Conservation (phyloP, 1,284 basidiomycete genomes). For the Tylopilus orsonianus region DNA sequence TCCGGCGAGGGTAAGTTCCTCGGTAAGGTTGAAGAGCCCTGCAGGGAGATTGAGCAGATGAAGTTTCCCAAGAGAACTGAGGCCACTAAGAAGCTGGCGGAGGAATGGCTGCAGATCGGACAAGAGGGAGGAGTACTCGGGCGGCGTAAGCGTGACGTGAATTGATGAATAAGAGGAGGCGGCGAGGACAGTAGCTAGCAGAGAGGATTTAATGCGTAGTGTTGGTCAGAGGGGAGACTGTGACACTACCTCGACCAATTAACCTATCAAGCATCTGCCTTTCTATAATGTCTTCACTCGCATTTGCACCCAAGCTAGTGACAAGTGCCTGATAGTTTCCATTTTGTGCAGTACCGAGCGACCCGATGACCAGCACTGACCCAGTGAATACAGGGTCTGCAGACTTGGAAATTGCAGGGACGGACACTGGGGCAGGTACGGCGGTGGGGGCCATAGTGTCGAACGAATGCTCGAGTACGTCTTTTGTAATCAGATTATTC, state of each 20-base stretch:
- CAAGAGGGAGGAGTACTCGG: constrained; percentile 60
- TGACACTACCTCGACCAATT: constrained; percentile 63
- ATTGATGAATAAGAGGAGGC: constrained; percentile 61
- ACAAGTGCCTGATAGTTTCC: constrained; percentile 73
- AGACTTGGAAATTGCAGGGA: constrained; percentile 14
- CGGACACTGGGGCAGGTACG: constrained; percentile 36
- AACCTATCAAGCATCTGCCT: constrained; percentile 75
- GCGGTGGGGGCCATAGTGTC: constrained; percentile 61
- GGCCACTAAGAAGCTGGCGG: constrained; percentile 53
- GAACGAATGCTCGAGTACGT: neutral
- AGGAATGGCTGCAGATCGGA: constrained; percentile 57
- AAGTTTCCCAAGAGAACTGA: constrained; percentile 66
- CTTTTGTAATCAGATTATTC: constrained; percentile 21
- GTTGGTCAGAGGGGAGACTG: constrained; percentile 8
- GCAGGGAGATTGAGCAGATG: constrained; percentile 57
- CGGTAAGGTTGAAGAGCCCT: constrained; percentile 44
- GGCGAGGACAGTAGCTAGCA: constrained; percentile 56
- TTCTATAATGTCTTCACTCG: constrained; percentile 50
- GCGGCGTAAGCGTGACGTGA: constrained; percentile 57
- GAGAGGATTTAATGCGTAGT: constrained; percentile 13
- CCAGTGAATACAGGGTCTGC: constrained; percentile 34
- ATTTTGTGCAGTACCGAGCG: constrained; percentile 69
- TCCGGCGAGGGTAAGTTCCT: constrained; percentile 61
- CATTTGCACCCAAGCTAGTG: constrained; percentile 50
- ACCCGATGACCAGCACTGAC: constrained; percentile 66